Evolutionary conservation across 2,329 filamentous ascomycete genomes (phyloP).

Genomic region (Raffaelea albimanens): DNA sequence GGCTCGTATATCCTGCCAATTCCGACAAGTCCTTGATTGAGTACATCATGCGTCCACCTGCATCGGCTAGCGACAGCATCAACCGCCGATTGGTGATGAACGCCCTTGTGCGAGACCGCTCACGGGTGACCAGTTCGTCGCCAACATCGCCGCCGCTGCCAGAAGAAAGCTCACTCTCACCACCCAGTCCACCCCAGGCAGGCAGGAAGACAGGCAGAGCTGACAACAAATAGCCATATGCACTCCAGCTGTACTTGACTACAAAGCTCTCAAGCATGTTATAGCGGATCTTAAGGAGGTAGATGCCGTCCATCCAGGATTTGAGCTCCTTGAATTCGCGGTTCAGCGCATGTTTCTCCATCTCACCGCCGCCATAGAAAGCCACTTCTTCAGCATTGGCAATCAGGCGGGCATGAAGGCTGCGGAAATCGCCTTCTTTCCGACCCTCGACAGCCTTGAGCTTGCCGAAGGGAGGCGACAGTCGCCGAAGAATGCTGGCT

Average conservation of each 20-base stretch:
- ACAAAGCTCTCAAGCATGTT: slow-evolving; percentile 99
- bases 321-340: slow-evolving; percentile 88
- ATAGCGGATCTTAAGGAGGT: slow-evolving; percentile 94
- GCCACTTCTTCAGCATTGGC: slow-evolving; percentile 97
- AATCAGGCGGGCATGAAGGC: slow-evolving; percentile 81
- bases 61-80: slow-evolving; percentile 94
- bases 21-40: slow-evolving; percentile 97
- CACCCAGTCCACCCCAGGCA: slow-evolving; percentile 81
- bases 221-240: slow-evolving; percentile 89
- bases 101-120: slow-evolving; percentile 87
- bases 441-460: slow-evolving; percentile 92
- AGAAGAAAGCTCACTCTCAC: slow-evolving; percentile 53
- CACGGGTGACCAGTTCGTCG: slow-evolving; percentile 20
- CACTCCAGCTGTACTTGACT: slow-evolving; percentile 97
- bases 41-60: slow-evolving; percentile 98
- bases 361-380: slow-evolving; percentile 92
- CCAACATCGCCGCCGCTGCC: too few species aligned
- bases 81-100: slow-evolving; percentile 99
- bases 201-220: slow-evolving; percentile 91
- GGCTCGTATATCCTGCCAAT: slow-evolving; percentile 87
- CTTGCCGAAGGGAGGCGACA: slow-evolving; percentile 94
- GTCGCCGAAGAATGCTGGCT: slow-evolving; percentile 73
- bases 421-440: slow-evolving; percentile 90
- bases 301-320: slow-evolving; percentile 97
- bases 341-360: slow-evolving; percentile 88